Base-by-base conservation (phyloP, 2,329 filamentous ascomycete species). In the Aspergillus carbonarius region DNA sequence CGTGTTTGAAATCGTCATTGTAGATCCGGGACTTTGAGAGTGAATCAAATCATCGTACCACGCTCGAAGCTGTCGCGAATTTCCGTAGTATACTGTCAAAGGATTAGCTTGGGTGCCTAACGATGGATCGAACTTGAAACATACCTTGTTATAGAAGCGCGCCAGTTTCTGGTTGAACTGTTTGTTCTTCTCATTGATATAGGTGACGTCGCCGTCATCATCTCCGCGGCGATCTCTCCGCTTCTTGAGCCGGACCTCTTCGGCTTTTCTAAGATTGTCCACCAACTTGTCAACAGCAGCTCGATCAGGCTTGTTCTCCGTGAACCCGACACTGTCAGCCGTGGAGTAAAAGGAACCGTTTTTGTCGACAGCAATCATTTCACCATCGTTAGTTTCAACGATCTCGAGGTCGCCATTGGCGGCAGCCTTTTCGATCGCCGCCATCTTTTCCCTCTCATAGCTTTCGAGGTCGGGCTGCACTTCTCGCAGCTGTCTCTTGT, bases 141-240 rank as follows among this genome's bases (percentile, higher is more conserved):
- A 61, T 76, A 83, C 82, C 78, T 96, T 96, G 80, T 99, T 95
- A 79, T 99, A 99, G 80, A 98, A 99, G 66, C 95, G 84, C 55
- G 89, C 83, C 76, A 99, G 81, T 81, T 99, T 98, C 81, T 96
- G 88, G 86, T 99, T 99, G 82, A 99, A 99, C 83, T 97, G 92
- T 83, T 98, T 98, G 83, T 99, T 99, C 88, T 99, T 97, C 79
- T 97, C 92, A 79, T 99, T 99, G 85, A 99, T 99, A 78, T 96
- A 98, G 7, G 93, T 98, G 68, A 98, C 90, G 76, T 99, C 95
- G 27, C 87, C 89, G 49, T 93, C 90, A 63, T 96, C 92, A 59
- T 93, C 92, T 62, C 88, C 89, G 73, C 88, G 85, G 73, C 92
- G 84, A 65, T 96, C 91, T 73, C 85, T 88, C 68, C 92, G 84